These are phyloP conservation scores for Phycomyces nitens DNA, from an alignment of 192 early-diverging fungal genomes.

Conservation along the genomic window DNA sequence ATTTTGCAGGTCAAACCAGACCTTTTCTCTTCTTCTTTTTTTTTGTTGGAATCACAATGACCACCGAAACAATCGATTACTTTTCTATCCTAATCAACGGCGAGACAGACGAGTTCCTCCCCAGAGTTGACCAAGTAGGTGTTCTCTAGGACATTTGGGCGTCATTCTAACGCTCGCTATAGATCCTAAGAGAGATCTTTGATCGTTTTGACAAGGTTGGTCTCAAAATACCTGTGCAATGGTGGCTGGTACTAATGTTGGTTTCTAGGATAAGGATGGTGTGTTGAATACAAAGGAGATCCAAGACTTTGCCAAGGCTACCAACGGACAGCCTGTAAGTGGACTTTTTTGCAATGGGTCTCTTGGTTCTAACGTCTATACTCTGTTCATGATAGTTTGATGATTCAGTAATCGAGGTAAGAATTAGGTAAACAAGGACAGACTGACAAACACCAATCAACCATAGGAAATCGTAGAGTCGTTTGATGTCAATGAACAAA, in stretches of 20 bases:
- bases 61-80: slow-evolving; percentile 3
- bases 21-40: neutral
- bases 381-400: slow-evolving; percentile 16
- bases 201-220: slow-evolving; percentile 36
- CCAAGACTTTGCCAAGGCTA: slow-evolving; percentile 46
- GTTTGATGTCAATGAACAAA: slow-evolving; percentile 63
- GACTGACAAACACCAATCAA: slow-evolving; percentile 1
- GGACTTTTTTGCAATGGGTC: neutral
- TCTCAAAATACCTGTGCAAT: neutral
- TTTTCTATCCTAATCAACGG: slow-evolving; percentile 17
- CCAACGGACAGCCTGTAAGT: slow-evolving; percentile 48
- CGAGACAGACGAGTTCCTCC: slow-evolving; percentile 19
- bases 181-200: slow-evolving; percentile 37
- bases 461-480: slow-evolving; percentile 62
- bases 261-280: slow-evolving; percentile 44
- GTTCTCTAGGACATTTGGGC: neutral
- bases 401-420: slow-evolving; percentile 15
- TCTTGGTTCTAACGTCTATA: neutral
- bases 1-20: no score
- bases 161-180: neutral
- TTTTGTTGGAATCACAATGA: neutral
- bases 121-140: slow-evolving; percentile 18
- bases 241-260: no score
- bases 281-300: slow-evolving; percentile 41
- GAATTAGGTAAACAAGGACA: neutral